phyloP scores from a whole-genome alignment of 169 alveolate genomes.

The Plasmodium inui region DNA sequence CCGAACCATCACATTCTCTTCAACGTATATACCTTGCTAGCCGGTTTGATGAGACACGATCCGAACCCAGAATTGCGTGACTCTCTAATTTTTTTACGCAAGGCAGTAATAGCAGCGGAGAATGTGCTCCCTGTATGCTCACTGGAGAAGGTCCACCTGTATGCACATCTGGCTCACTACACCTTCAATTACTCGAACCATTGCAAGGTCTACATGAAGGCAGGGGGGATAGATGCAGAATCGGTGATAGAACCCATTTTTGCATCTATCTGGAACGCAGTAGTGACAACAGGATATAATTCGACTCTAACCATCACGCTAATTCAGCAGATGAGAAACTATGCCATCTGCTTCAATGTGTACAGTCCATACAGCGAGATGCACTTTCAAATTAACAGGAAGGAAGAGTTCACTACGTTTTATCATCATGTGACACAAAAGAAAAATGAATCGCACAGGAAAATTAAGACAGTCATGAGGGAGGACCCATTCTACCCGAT shows the following conservation, averaged over 20 bases:
- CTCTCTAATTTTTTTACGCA: conserved; percentile 81
- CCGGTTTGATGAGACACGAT: conserved; percentile 86
- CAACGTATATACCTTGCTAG: conserved; percentile 86
- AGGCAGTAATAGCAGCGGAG: conserved; percentile 88
- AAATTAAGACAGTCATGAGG: conserved; percentile 24
- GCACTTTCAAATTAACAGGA: conserved; percentile 71
- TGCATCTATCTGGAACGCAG: conserved; percentile 85
- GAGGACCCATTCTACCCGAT: conserved; percentile 42
- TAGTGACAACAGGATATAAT: conserved; percentile 79
- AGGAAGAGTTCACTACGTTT: conserved; percentile 74
- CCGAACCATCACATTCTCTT: conserved; percentile 88
- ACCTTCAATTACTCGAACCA: conserved; percentile 77
- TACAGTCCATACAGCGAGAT: conserved; percentile 80
- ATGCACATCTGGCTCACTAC: conserved; percentile 85
- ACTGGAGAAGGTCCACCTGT: conserved; percentile 88
- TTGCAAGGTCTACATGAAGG: conserved; percentile 66
- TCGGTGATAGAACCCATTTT: conserved; percentile 80
- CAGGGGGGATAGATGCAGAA: conserved; percentile 34
- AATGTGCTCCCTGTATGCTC: conserved; percentile 88
- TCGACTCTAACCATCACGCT: conserved; percentile 78
- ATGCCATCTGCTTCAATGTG: conserved; percentile 79
- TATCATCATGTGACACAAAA: conserved; percentile 78
- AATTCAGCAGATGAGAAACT: conserved; percentile 79
- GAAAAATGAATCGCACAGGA: conserved; percentile 70
- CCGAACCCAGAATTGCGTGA: conserved; percentile 81